phyloP scores from a whole-genome alignment of 345 rosid species.

The Luvunga scandens region DNA sequence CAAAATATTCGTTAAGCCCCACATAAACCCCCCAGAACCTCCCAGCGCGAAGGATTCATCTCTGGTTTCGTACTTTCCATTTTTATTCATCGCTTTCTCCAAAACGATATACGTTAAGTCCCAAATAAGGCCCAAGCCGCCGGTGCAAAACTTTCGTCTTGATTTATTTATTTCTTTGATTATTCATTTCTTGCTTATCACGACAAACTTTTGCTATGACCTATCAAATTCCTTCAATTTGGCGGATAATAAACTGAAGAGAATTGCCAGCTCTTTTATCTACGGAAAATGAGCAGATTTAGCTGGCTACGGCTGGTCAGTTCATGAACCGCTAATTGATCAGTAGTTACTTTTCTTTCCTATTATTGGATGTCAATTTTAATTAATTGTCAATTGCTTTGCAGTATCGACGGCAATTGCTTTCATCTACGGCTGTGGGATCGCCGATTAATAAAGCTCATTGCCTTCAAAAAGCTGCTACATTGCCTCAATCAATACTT shows the following conservation, averaged over 20 bases:
- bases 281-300: conserved; percentile 44
- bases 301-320: conserved; percentile 52
- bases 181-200: conserved; percentile 21
- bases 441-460: conserved; percentile 20
- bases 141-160: background rate
- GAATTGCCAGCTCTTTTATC: background rate
- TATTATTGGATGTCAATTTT: background rate
- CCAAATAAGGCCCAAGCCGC: background rate
- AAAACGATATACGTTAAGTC: background rate
- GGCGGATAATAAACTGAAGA: background rate
- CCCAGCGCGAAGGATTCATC: background rate
- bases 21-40: conserved; percentile 4
- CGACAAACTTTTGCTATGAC: conserved; percentile 4
- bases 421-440: conserved; percentile 31
- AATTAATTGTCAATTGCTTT: background rate
- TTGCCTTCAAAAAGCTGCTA: conserved; percentile 16
- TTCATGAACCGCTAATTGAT: background rate
- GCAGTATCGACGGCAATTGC: conserved; percentile 56
- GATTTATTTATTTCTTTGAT: background rate
- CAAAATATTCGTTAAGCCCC: background rate
- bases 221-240: background rate
- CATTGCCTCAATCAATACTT: conserved; percentile 15
- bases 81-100: background rate
- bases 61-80: background rate
- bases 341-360: background rate